Evolutionary conservation across 2,329 filamentous ascomycete genomes (phyloP), one percentile per base, ranked within the genome.

Genomic region (Aspergillus aculeatinus): DNA sequence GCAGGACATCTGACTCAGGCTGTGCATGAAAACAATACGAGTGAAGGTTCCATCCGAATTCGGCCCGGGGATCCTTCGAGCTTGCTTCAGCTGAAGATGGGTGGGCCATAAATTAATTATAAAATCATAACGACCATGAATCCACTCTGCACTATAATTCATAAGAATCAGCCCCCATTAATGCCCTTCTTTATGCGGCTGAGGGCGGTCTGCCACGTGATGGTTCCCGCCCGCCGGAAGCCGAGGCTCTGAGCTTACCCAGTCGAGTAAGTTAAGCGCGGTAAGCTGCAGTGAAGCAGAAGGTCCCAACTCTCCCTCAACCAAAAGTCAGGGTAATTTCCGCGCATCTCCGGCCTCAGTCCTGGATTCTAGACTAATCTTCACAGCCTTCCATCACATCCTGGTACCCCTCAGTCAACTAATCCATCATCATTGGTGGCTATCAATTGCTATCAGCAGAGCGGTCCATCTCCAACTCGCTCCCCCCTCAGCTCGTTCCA

Each of bases 181-280:
- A n/a, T 19, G 14, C 39, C 14, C 5, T 44, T 19, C 16, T 5
- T 19, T 44, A 44, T 44, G 39, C 39, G 39, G 39, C 39, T 44
- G 39, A 19, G 39, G 39, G 39, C 39, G 39, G 39, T 23, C 7
- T 25, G 39, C 55, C 58, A 60, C 58, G 58, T 60, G 58, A 53
- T 47, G 3, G 9, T n/a, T 33, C 16, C n/a, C 25, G 31, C 19
- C 49, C 31, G 53, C 54, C 51, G 58, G 54, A 39, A n/a, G 51
- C 33, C 39, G 39, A 44, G 39, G 39, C 39, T n/a, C 14, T 16
- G 16, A 44, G 14, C 16, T 44, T n/a, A 19, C 39, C 39, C 16
- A n/a, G 39, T 44, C 14, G 12, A 19, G 39, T 44, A 44, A 44
- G 39, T n/a, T 44, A 44, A 44, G 39, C 39, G 39, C 39, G 7